A percentile compares a stretch with the other conserved stretches of the same genome.
These are phyloP conservation scores for Verticillium dahliae DNA, from an alignment of 2,329 filamentous ascomycete species.

Conservation along the genomic window DNA sequence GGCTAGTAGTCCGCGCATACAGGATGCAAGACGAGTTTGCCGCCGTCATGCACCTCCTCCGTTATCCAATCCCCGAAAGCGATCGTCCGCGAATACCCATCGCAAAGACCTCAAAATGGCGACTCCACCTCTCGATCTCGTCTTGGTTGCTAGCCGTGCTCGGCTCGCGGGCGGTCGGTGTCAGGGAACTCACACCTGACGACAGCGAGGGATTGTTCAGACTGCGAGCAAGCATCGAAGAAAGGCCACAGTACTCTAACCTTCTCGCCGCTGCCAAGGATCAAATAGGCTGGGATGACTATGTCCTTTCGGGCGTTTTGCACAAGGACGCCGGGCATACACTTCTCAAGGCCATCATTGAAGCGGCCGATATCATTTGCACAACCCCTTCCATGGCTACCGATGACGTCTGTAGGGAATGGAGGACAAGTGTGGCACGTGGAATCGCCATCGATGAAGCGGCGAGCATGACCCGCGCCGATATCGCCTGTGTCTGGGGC, in stretches of 20 bases:
- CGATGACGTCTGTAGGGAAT: not conserved
- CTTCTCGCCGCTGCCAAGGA: not conserved
- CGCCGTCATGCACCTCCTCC: slow-evolving; percentile 3
- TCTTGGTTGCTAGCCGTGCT: not conserved
- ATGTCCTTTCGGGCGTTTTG: not conserved
- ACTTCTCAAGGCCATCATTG: slow-evolving; percentile 12
- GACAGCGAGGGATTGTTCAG: not conserved
- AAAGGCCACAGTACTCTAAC: not conserved
- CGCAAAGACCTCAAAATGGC: not conserved
- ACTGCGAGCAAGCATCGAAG: not conserved
- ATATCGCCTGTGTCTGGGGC: slow-evolving; percentile 16
- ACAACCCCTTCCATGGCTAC: slow-evolving; percentile 2
- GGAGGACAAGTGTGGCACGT: slow-evolving; percentile 1
- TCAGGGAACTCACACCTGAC: not conserved
- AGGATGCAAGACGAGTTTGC: not conserved
- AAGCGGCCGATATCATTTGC: slow-evolving; percentile 13
- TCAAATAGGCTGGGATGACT: not conserved
- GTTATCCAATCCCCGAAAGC: not conserved
- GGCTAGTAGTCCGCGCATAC: slow-evolving; percentile 6
- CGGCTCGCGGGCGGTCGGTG: not conserved
- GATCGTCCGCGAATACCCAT: not conserved
- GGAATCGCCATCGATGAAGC: slow-evolving; percentile 17
- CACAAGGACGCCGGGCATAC: slow-evolving; percentile 4
- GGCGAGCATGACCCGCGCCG: slow-evolving; percentile 12
- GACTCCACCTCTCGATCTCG: not conserved